Conservation (phyloP, 371 early-diverging fungal genomes). For the Mortierella sp. region DNA sequence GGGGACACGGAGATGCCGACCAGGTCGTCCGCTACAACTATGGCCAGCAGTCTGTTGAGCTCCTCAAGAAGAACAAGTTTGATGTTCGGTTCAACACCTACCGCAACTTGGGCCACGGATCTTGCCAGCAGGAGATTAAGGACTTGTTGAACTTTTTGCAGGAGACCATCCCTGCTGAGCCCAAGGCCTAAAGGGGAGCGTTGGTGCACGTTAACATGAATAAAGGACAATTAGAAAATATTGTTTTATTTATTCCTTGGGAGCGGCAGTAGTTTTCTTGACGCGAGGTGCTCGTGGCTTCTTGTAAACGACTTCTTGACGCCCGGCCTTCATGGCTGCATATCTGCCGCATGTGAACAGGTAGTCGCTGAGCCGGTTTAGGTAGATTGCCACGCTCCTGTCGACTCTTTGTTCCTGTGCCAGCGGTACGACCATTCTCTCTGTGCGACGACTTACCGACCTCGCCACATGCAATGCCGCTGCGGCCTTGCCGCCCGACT, state of each 20-base stretch:
- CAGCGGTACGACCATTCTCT: slow-evolving; percentile 84
- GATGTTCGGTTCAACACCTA: slow-evolving; percentile 85
- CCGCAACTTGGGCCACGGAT: slow-evolving; percentile 83
- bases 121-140: slow-evolving; percentile 78
- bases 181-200: neutral
- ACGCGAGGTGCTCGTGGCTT: slow-evolving; percentile 42
- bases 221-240: neutral
- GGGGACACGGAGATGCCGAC: slow-evolving; percentile 92
- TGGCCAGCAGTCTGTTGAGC: slow-evolving; percentile 77
- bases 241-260: slow-evolving; percentile 9
- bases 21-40: slow-evolving; percentile 78
- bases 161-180: slow-evolving; percentile 59
- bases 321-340: slow-evolving; percentile 77
- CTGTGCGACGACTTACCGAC: slow-evolving; percentile 88
- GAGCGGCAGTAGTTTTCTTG: slow-evolving; percentile 16
- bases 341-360: slow-evolving; percentile 89
- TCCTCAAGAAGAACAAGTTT: slow-evolving; percentile 75
- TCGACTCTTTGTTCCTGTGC: slow-evolving; percentile 72
- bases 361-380: slow-evolving; percentile 90
- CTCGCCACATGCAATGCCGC: slow-evolving; percentile 80
- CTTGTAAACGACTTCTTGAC: slow-evolving; percentile 75
- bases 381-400: slow-evolving; percentile 70
- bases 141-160: slow-evolving; percentile 82
- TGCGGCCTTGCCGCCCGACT: slow-evolving; percentile 86
- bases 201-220: neutral